A percentile compares a stretch with the other conserved stretches of the same genome.
Evolutionary conservation across 2,329 filamentous ascomycete species (phyloP).

Genomic region (Fusarium praegraminearum): DNA sequence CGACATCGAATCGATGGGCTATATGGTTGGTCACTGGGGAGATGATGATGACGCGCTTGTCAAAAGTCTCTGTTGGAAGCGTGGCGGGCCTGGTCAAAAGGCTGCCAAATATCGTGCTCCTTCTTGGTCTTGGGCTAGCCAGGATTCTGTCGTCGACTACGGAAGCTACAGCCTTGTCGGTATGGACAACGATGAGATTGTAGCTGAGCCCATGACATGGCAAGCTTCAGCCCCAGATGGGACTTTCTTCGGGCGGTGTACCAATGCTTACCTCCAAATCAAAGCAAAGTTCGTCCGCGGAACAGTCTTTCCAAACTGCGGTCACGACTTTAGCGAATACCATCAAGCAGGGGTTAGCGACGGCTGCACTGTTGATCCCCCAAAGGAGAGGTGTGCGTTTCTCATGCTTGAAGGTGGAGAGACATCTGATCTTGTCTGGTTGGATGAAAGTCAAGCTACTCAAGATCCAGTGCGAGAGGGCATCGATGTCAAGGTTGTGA

Average conservation of each 20-base stretch:
- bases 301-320: conserved; percentile 2
- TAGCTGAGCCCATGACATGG: neutral
- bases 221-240: neutral
- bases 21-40: conserved; percentile 16
- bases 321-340: neutral
- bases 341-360: rapidly evolving
- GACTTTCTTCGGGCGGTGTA: neutral
- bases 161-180: neutral
- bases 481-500: neutral
- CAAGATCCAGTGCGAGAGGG: neutral
- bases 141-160: conserved; percentile 1
- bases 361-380: neutral
- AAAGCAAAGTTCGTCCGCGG: conserved; percentile 1
- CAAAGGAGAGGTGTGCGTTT: neutral
- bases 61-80: conserved; percentile 5
- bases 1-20: neutral
- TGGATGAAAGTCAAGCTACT: neutral
- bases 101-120: neutral
- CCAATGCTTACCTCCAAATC: neutral
- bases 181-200: rapidly evolving
- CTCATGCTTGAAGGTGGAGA: neutral
- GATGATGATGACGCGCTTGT: conserved; percentile 2
- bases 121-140: conserved; percentile 21
- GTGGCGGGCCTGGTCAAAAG: neutral
- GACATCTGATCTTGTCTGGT: conserved; percentile 8